Conservation (phyloP, 169 alveolate genomes). For the Cytauxzoon felis region DNA sequence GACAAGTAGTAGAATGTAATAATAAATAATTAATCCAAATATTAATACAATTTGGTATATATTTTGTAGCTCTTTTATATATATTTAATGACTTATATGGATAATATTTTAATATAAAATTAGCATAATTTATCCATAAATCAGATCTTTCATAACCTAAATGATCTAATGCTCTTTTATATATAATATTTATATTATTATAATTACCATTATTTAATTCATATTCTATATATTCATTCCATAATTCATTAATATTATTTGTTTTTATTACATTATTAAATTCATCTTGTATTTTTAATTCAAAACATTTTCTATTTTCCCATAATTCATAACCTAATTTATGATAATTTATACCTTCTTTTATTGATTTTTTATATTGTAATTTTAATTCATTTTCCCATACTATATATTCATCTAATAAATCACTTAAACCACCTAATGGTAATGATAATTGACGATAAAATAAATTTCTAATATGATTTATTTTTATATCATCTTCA, state of each 20-base stretch:
- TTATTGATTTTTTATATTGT: constrained; percentile 25
- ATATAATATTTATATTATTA: constrained; percentile 38
- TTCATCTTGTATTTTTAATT: constrained; percentile 59
- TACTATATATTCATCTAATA: constrained; percentile 60
- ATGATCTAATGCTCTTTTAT: constrained; percentile 56
- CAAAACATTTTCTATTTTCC: constrained; percentile 62
- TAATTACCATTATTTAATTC: constrained; percentile 50
- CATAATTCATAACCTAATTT: constrained; percentile 52
- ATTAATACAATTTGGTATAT: constrained; percentile 53
- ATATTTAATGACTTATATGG: constrained; percentile 33
- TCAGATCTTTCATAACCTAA: constrained; percentile 59
- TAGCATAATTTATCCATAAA: constrained; percentile 51
- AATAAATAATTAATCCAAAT: constrained; percentile 56
- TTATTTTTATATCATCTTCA: constrained; percentile 26
- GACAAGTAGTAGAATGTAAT: constrained; percentile 16
- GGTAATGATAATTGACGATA: constrained; percentile 53
- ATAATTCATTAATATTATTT: constrained; percentile 39
- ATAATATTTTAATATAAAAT: constrained; percentile 18
- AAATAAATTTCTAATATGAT: constrained; percentile 39
- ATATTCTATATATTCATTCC: constrained; percentile 53
- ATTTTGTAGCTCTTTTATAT: constrained; percentile 42
- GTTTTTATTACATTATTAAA: constrained; percentile 55
- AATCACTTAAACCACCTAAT: constrained; percentile 53
- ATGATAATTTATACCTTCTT: constrained; percentile 32
- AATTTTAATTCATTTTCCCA: constrained; percentile 59